Evolutionary conservation across 2,329 filamentous ascomycete genomes (phyloP), one percentile per base, ranked within the genome.

Genomic region (Epichloe brachyelytri): DNA sequence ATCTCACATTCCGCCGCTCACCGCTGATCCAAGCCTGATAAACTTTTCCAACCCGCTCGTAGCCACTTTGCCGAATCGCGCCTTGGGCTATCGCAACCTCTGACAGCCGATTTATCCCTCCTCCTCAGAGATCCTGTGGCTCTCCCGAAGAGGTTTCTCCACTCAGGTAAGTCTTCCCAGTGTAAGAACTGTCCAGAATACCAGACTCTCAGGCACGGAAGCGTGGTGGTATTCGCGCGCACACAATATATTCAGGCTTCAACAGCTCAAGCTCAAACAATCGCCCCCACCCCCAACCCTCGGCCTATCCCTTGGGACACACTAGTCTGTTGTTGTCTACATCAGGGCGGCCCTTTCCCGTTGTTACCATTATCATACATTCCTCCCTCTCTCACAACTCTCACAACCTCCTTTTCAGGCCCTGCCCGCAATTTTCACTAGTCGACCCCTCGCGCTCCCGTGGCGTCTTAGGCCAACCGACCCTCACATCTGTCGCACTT

Each of bases 191-290:
- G 22, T 36, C 26, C 37, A 39, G 37, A 39, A 5, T 38, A 45
- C 15, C 22, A 30, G 37, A 30, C 20, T 10, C 37, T 34, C 15
- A 22, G 46, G 46, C 46, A 40, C 37, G 15, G 22, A n/a, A 20
- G 20, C 26, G 46, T 19, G n/a, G 46, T 19, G n/a, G n/a, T 39
- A 20, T 37, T 46, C 34, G 33, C 48, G 47, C 46, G 33, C 33
- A 26, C 33, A 43, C 17, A 33, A 39, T 17, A 19, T 19, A 12
- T 34, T 50, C 36, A 34, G 48, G 48, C 48, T 22, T 65, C 71
- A 40, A 60, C 66, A 19, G 58, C 65, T 39, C 46, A 22, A 22
- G 20, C 34, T 36, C 26, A 41, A 17, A 37, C 40, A 17, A 33
- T n/a, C 22, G 46, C 19, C 19, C 20, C 6, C 41, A 6, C n/a